Percentiles rank a stretch among this genome's conserved stretches.
phyloP scores from a whole-genome alignment of 495 filamentous ascomycete species.

The Pyronema domesticum region DNA sequence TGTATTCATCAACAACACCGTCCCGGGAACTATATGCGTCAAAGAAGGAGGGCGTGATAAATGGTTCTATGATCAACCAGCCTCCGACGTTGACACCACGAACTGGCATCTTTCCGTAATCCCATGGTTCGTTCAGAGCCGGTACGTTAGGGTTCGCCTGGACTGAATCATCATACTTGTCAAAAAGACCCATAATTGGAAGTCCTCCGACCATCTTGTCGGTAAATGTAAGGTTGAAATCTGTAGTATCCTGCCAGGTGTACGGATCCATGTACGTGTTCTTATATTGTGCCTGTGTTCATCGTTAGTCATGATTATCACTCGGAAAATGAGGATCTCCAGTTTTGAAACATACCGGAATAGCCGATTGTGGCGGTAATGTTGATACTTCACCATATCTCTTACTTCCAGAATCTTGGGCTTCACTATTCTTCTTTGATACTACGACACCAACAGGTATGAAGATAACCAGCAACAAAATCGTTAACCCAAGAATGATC shows the following conservation, averaged over 20 bases:
- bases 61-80: slow-evolving; percentile 87
- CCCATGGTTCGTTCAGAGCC: slow-evolving; percentile 49
- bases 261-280: slow-evolving; percentile 78
- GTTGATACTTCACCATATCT: slow-evolving; percentile 5
- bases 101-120: slow-evolving; percentile 64
- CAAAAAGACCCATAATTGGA: slow-evolving; percentile 74
- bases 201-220: slow-evolving; percentile 67
- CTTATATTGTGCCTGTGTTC: slow-evolving; percentile 33
- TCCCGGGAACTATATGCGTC: slow-evolving; percentile 35
- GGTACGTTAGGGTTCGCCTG: slow-evolving; percentile 64
- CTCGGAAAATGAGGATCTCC: not conserved
- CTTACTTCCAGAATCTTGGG: slow-evolving; percentile 2
- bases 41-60: slow-evolving; percentile 88
- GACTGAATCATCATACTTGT: slow-evolving; percentile 68
- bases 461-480: slow-evolving; percentile 41
- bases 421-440: slow-evolving; percentile 32
- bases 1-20: slow-evolving; percentile 76
- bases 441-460: slow-evolving; percentile 44
- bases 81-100: slow-evolving; percentile 87
- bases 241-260: slow-evolving; percentile 76
- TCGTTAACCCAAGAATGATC: slow-evolving; percentile 27
- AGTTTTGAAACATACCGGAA: slow-evolving; percentile 12
- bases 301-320: slow-evolving; percentile 1
- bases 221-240: slow-evolving; percentile 92
- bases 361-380: slow-evolving; percentile 13